Evolutionary conservation across 345 rosid species (phyloP).

Genomic region (Eucalyptus paniculata): DNA sequence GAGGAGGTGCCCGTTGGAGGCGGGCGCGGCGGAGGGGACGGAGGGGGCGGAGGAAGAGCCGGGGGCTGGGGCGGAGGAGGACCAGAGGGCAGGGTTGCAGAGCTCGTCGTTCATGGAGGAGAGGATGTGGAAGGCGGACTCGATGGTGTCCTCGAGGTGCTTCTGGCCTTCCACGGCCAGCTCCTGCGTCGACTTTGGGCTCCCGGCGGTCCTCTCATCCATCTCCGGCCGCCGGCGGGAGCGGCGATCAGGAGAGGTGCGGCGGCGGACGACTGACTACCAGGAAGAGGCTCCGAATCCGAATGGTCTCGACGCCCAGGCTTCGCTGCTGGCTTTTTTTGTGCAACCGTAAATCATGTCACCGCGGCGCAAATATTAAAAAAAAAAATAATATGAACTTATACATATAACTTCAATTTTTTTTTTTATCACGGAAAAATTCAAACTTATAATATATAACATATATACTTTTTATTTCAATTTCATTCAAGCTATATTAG

Average conservation of each 20-base stretch:
- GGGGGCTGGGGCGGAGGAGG: slow-evolving; percentile 25
- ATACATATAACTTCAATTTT: background rate
- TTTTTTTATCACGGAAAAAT: too few species aligned
- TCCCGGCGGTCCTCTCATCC: slow-evolving; percentile 5
- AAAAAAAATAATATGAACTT: too few species aligned
- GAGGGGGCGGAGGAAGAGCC: slow-evolving; percentile 6
- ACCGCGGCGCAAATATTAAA: background rate
- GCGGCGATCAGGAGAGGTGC: background rate
- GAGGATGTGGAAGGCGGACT: slow-evolving; percentile 77
- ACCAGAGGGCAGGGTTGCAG: slow-evolving; percentile 80
- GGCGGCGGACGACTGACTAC: background rate
- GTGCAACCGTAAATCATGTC: background rate
- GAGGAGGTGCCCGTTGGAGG: slow-evolving; percentile 9
- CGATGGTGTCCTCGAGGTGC: slow-evolving; percentile 80
- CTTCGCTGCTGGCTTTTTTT: background rate
- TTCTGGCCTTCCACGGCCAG: slow-evolving; percentile 83
- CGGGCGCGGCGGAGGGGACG: background rate
- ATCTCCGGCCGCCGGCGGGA: background rate
- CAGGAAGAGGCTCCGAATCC: background rate
- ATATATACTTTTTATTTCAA: too few species aligned
- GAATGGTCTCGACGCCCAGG: background rate
- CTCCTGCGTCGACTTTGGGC: slow-evolving; percentile 56
- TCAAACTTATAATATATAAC: too few species aligned
- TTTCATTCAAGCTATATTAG: background rate
- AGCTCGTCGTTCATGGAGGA: slow-evolving; percentile 94